Evolutionary conservation across 78 protist species (phyloP).

Genomic region (Dictyostelium purpureum): DNA sequence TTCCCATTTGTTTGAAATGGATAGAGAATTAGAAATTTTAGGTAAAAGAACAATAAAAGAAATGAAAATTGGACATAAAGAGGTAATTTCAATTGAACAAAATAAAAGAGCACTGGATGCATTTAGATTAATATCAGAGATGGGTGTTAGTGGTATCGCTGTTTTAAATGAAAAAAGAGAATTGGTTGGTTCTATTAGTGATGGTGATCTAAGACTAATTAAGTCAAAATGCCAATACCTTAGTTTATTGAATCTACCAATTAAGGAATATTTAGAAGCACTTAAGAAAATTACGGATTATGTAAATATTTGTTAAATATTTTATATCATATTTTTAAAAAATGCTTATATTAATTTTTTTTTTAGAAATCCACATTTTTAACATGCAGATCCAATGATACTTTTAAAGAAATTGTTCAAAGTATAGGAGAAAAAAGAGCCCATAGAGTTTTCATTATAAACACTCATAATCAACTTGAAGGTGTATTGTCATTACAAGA

Average conservation of each 20-base stretch:
- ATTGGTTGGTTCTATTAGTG: constrained; percentile 25
- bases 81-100: constrained; percentile 7
- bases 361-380: background rate
- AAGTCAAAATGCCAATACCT: constrained; percentile 58
- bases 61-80: background rate
- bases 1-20: constrained; percentile 64
- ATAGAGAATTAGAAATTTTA: background rate
- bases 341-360: background rate
- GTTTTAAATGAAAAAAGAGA: background rate
- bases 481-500: constrained; percentile 32
- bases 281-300: background rate
- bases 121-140: constrained; percentile 28
- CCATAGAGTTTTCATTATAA: constrained; percentile 48
- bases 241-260: constrained; percentile 28
- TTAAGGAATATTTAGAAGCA: constrained; percentile 13
- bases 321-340: background rate
- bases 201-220: constrained; percentile 41
- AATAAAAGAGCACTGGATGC: constrained; percentile 47
- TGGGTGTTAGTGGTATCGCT: constrained; percentile 61
- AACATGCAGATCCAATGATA: constrained; percentile 11
- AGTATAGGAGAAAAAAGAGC: background rate
- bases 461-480: background rate
- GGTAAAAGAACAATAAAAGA: constrained; percentile 11
- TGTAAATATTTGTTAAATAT: background rate
- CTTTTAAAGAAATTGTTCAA: constrained; percentile 33